These are phyloP conservation scores for Actinomortierella wolfii DNA, from an alignment of 371 early-diverging fungal species.

Conservation along the genomic window DNA sequence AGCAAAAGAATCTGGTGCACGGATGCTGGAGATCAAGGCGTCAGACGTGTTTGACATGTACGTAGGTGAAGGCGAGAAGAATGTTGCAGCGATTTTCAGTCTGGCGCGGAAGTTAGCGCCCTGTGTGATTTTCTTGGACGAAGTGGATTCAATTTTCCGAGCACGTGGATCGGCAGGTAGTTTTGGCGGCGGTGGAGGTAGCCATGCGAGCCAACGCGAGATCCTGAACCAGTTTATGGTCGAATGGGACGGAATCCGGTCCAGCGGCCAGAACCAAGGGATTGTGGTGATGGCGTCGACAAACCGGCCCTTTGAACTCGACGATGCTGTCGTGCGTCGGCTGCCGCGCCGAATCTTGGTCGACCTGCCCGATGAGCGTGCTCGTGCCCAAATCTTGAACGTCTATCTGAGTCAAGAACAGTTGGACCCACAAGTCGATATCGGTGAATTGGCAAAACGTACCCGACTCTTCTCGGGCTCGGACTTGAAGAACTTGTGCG, in stretches of 20 bases:
- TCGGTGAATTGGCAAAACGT: constrained; percentile 65
- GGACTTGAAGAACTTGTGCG: constrained; percentile 97
- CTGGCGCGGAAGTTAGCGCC: constrained; percentile 95
- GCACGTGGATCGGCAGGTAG: constrained; percentile 69
- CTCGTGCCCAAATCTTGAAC: constrained; percentile 80
- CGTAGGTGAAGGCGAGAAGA: constrained; percentile 98
- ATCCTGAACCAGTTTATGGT: constrained; percentile 96
- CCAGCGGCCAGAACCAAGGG: constrained; percentile 66
- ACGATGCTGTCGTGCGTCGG: constrained; percentile 96
- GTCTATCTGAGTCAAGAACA: constrained; percentile 82
- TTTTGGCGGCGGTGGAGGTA: constrained; percentile 52
- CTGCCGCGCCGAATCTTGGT: constrained; percentile 94
- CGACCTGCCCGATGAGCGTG: constrained; percentile 87
- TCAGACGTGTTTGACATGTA: constrained; percentile 96
- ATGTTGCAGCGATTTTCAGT: constrained; percentile 93
- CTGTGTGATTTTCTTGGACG: constrained; percentile 98
- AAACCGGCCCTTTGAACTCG: constrained; percentile 97
- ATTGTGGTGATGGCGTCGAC: constrained; percentile 95
- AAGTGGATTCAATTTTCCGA: constrained; percentile 95
- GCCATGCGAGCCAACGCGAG: constrained; percentile 70
- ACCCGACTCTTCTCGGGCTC: constrained; percentile 93
- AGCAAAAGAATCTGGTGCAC: constrained; percentile 93
- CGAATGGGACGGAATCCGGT: constrained; percentile 95
- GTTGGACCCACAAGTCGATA: constrained; percentile 53
- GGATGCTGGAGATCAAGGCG: constrained; percentile 92